Base-by-base conservation (phyloP, 441 rosid species). In the Erodium moschatum region DNA sequence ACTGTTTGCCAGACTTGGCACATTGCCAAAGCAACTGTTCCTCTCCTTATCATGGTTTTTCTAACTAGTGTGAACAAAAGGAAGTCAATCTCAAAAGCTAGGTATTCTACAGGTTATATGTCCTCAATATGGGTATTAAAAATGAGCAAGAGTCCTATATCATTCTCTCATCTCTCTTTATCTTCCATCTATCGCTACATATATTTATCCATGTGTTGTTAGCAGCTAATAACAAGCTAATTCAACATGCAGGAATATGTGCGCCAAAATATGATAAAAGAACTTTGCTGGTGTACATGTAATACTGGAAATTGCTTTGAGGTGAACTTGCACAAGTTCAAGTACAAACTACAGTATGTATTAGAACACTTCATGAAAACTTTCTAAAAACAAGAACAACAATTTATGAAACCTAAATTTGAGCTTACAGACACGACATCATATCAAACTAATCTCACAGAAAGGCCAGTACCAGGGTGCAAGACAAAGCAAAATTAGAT, bases 281-380 rank as follows among this genome's bases (percentile, higher is more conserved):
- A 64, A 63, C 13, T 62, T 69, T 16, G 54, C 64, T 11, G 42
- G 18, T 42, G 24, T 12, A 24, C 9, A 27, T 29, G 12, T 10
- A 12, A 67, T 9, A 7, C 35, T 13, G 50, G 62, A 46, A 31
- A 29, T 13, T 52, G 20, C 38, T 67, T 67, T 24, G 38, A 48
- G 58, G 0, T 4, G 15, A 62, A 21, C 27, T 62, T 62, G 65
- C 65, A 21, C 38, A 62, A 56, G 38, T 62, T 24, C 65, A 62
- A 24, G 11, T 62, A 24, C n/a, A 62, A 62, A 62, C 33, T 24
- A 62, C n/a, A 54, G 69, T 21, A 48, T 44, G 58, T 56, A 56
- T 56, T 56, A 8, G 10, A 56, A 18, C 1, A 56, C 21, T 56
- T 56, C 27, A 56, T 8, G 62, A 56, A 16, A 19, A 18, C 62